phyloP scores from a whole-genome alignment of 441 rosid genomes.

The Adansonia madagascariensis region DNA sequence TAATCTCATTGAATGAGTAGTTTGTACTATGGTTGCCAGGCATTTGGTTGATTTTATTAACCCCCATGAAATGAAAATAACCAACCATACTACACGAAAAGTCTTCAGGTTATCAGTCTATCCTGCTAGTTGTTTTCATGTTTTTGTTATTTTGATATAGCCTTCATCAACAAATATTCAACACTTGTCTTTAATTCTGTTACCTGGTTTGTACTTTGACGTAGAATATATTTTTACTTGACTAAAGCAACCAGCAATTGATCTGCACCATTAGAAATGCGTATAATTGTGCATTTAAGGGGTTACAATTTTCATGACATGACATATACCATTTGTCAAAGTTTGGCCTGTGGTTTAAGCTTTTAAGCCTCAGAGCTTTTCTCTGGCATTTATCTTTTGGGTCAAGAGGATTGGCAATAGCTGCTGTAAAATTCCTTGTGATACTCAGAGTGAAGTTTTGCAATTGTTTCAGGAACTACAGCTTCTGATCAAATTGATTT shows the following conservation, averaged over 20 bases:
- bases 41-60: background rate
- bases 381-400: background rate
- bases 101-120: background rate
- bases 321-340: background rate
- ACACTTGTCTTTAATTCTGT: background rate
- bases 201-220: background rate
- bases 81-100: background rate
- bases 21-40: background rate
- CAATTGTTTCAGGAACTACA: background rate
- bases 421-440: conserved; percentile 1
- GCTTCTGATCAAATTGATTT: background rate
- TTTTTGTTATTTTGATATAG: background rate
- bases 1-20: background rate
- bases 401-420: background rate
- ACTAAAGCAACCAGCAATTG: background rate
- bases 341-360: conserved; percentile 8
- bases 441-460: background rate
- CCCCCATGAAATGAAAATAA: background rate
- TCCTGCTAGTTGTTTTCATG: background rate
- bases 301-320: background rate
- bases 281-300: background rate
- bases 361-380: conserved; percentile 4
- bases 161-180: background rate
- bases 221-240: background rate
- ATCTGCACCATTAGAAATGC: background rate